Evolutionary conservation across 352 stramenopile species (phyloP).

Genomic region (Plasmopara viticola): DNA sequence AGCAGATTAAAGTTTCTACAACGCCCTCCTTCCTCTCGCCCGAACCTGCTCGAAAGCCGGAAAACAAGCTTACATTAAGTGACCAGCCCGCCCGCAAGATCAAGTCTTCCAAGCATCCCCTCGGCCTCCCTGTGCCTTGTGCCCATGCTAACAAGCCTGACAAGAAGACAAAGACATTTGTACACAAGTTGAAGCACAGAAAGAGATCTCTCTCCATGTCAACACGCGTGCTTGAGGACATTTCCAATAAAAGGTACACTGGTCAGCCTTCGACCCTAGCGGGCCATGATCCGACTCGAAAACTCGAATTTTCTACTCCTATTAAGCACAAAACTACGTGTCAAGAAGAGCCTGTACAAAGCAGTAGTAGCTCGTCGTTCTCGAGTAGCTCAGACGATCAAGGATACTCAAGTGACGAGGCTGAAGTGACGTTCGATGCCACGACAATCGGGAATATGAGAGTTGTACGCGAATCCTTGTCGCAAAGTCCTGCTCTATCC

Average conservation of each 20-base stretch:
- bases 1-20: conserved; percentile 7
- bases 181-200: conserved; percentile 10
- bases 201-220: conserved; percentile 12
- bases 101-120: conserved; percentile 27
- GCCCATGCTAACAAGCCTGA: background rate
- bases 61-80: conserved; percentile 33
- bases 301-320: conserved; percentile 44
- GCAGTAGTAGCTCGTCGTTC: conserved; percentile 18
- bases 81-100: conserved; percentile 29
- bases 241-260: conserved; percentile 27
- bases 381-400: conserved; percentile 16
- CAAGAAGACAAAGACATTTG: conserved; percentile 22
- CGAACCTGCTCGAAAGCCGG: conserved; percentile 21
- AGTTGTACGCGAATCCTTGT: conserved; percentile 42
- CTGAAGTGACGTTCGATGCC: conserved; percentile 55
- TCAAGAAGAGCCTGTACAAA: conserved; percentile 11
- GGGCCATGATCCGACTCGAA: conserved; percentile 28
- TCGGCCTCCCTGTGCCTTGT: conserved; percentile 6
- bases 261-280: background rate
- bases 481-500: conserved; percentile 36
- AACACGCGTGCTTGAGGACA: conserved; percentile 29
- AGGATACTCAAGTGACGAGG: conserved; percentile 46
- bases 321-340: conserved; percentile 19
- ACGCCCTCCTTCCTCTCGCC: conserved; percentile 44
- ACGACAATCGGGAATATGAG: conserved; percentile 57